Evolutionary conservation across 768 basidiomycete genomes (phyloP).

Genomic region (Boletus tomentosulus): DNA sequence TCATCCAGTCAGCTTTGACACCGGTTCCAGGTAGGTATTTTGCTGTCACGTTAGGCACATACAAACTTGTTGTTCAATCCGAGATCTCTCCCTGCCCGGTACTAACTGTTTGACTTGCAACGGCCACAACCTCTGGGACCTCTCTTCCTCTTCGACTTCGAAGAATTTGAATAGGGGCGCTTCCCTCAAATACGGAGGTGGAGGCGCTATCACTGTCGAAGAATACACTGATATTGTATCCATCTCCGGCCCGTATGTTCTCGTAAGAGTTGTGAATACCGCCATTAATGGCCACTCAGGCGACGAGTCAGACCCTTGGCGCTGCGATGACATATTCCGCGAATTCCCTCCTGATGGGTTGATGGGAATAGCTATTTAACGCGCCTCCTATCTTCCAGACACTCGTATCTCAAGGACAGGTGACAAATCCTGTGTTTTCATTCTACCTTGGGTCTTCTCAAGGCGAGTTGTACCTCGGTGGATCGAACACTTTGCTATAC

Average conservation of each 20-base stretch:
- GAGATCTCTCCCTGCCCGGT: conserved; percentile 11
- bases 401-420: conserved; percentile 20
- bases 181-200: conserved; percentile 36
- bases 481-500: conserved; percentile 36
- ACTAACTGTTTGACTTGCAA: conserved; percentile 18
- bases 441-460: conserved; percentile 41
- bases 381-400: conserved; percentile 29
- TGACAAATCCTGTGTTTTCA: conserved; percentile 38
- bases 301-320: conserved; percentile 7
- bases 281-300: conserved; percentile 3
- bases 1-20: conserved; percentile 23
- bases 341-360: conserved; percentile 17
- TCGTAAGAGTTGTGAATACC: neutral
- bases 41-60: neutral
- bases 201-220: conserved; percentile 28
- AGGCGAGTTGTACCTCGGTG: conserved; percentile 40
- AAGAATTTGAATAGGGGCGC: conserved; percentile 13
- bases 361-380: conserved; percentile 35
- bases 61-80: neutral
- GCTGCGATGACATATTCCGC: conserved; percentile 1
- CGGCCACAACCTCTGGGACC: conserved; percentile 25
- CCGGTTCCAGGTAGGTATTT: conserved; percentile 11
- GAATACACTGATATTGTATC: conserved; percentile 34
- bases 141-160: conserved; percentile 24
- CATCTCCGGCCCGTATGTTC: conserved; percentile 5